These are phyloP conservation scores for Cicer pinnatifidum DNA, from an alignment of 306 rosid genomes.

Conservation along the genomic window DNA sequence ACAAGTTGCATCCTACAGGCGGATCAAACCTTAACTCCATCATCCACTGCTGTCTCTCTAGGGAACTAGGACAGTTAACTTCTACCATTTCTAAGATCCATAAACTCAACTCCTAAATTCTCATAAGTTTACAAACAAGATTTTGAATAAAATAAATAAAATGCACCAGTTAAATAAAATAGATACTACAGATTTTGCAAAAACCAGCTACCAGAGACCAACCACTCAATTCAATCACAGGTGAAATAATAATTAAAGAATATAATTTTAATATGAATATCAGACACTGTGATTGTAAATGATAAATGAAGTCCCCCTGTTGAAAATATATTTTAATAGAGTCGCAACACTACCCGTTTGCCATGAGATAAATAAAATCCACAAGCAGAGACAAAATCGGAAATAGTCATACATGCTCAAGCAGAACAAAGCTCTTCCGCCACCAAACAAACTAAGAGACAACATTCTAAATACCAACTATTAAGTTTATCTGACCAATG, in stretches of 20 bases:
- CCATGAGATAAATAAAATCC: slow-evolving; percentile 14
- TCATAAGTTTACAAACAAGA: slow-evolving; percentile 7
- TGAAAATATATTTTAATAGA: not conserved
- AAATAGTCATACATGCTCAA: not conserved
- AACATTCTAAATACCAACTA: not conserved
- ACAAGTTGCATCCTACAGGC: slow-evolving; percentile 22
- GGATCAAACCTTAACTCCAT: slow-evolving; percentile 14
- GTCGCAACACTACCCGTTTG: not conserved
- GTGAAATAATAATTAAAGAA: not conserved
- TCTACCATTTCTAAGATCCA: slow-evolving; percentile 24
- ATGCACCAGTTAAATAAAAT: slow-evolving; percentile 28
- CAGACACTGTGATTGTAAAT: not conserved
- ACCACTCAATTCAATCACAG: not conserved
- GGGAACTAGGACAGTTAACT: slow-evolving; percentile 2
- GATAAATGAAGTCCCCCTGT: slow-evolving; percentile 6
- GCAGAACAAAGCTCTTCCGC: not conserved
- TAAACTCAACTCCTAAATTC: slow-evolving; percentile 20
- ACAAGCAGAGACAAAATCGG: slow-evolving; percentile 5
- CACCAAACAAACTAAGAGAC: slow-evolving; percentile 25
- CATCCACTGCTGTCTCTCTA: slow-evolving; percentile 8
- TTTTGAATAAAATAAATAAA: slow-evolving; percentile 8
- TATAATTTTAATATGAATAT: not conserved
- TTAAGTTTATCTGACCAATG: slow-evolving; percentile 1
- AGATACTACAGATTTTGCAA: slow-evolving; percentile 21
- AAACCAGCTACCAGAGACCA: not conserved